Evolutionary conservation across 345 rosid genomes (phyloP).

Genomic region (Crucihimalaya himalaica): DNA sequence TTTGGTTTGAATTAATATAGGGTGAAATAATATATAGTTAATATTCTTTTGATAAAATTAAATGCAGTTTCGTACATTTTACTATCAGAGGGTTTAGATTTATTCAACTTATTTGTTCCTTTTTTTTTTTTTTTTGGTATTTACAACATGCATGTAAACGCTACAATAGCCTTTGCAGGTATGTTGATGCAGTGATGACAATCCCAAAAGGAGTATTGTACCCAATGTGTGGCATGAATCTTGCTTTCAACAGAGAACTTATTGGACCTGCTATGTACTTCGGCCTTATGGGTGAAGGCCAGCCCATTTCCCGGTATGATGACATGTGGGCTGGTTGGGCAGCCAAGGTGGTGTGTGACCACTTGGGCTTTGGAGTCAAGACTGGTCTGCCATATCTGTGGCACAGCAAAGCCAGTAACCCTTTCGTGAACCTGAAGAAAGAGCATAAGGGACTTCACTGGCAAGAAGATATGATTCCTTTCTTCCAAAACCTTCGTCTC

Average conservation of each 20-base stretch:
- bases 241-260: constrained; percentile 73
- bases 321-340: constrained; percentile 99
- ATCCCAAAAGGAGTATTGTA: constrained; percentile 78
- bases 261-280: constrained; percentile 92
- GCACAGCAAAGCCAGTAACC: constrained; percentile 94
- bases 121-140: neutral
- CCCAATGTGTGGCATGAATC: constrained; percentile 97
- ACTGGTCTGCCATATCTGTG: constrained; percentile 79
- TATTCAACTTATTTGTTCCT: too few species aligned
- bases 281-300: constrained; percentile 92
- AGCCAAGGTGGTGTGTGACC: constrained; percentile 82
- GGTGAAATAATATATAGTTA: neutral
- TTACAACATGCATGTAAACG: constrained; percentile 1
- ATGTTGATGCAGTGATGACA: constrained; percentile 82
- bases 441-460: constrained; percentile 82
- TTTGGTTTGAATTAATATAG: neutral
- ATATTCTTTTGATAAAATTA: neutral
- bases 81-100: neutral
- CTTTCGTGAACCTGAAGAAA: constrained; percentile 80
- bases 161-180: constrained; percentile 47
- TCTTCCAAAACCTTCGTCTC: constrained; percentile 60
- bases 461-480: constrained; percentile 93
- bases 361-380: constrained; percentile 75
- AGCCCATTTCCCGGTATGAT: constrained; percentile 83
- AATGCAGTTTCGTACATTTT: neutral